Conservation (phyloP, 345 rosid genomes). For the Pugionium cornutum region DNA sequence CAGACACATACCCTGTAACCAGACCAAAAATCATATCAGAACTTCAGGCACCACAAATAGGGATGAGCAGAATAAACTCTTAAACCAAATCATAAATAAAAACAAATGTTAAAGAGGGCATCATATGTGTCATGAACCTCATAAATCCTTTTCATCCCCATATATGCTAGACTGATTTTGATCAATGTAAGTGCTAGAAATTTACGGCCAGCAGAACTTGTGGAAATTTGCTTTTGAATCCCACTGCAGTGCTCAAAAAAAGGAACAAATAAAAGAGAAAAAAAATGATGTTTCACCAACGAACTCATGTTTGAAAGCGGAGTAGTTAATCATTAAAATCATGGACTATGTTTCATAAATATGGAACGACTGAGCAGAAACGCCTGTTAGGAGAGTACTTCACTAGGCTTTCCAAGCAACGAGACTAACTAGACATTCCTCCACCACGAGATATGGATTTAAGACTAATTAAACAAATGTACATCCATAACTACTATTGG, state of each 20-base stretch:
- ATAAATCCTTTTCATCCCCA: slow-evolving; percentile 74
- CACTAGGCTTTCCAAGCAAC: not conserved
- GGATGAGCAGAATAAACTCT: not conserved
- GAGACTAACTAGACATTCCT: not conserved
- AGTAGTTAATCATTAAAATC: not conserved
- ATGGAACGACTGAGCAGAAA: slow-evolving; percentile 3
- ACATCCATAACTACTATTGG: slow-evolving; percentile 10
- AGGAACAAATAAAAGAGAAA: slow-evolving; percentile 22
- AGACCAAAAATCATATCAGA: slow-evolving; percentile 14
- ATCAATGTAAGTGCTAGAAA: slow-evolving; percentile 66
- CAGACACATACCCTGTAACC: slow-evolving; percentile 65
- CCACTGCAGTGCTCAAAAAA: slow-evolving; percentile 53
- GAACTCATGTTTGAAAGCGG: not conserved
- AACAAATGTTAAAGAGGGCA: slow-evolving; percentile 10
- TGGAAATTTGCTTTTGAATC: slow-evolving; percentile 78
- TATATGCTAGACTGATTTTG: slow-evolving; percentile 70
- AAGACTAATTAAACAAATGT: not conserved
- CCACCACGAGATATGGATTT: not conserved
- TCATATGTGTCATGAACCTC: slow-evolving; percentile 52
- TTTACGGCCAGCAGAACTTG: slow-evolving; percentile 72
- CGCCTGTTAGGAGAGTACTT: slow-evolving; percentile 1
- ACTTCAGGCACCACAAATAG: not conserved
- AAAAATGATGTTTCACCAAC: slow-evolving; percentile 9
- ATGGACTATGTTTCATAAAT: not conserved
- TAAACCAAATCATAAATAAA: not conserved